A percentile compares a stretch with the other conserved stretches of the same genome.
phyloP scores from a whole-genome alignment of 1,139 yeast genomes.

The Meyerozyma elateridarum region DNA sequence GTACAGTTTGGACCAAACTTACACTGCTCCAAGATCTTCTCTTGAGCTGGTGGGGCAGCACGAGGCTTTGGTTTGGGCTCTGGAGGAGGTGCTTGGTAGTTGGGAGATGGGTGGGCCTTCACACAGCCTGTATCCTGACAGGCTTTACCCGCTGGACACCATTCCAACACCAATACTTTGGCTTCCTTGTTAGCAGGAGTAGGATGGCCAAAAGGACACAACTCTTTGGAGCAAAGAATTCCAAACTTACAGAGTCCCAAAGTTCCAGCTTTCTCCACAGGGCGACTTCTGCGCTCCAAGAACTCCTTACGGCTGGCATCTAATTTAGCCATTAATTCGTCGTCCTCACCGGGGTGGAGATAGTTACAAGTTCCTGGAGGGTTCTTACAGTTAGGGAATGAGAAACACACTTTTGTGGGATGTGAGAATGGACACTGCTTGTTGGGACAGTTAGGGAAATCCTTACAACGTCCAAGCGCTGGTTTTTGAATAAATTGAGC shows the following conservation, averaged over 20 bases:
- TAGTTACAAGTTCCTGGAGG: constrained; percentile 79
- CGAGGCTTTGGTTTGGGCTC: constrained; percentile 13
- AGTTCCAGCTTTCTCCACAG: constrained; percentile 30
- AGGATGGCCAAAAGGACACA: constrained; percentile 88
- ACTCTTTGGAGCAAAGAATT: constrained; percentile 63
- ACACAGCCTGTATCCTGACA: constrained; percentile 61
- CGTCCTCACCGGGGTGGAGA: constrained; percentile 83
- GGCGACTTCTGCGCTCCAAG: constrained; percentile 33
- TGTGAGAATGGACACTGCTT: constrained; percentile 71
- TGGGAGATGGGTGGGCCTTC: constrained; percentile 79
- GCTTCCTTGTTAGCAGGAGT: constrained; percentile 79
- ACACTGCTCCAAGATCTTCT: constrained; percentile 71
- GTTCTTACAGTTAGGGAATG: constrained; percentile 76
- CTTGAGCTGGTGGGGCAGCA: constrained; percentile 25
- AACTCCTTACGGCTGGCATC: constrained; percentile 54
- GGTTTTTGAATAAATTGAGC: constrained; percentile 30
- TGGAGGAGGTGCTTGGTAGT: constrained; percentile 31
- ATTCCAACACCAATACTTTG: constrained; percentile 59
- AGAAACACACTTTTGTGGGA: constrained; percentile 71
- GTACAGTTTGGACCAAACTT: constrained; percentile 74
- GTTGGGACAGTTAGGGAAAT: constrained; percentile 73
- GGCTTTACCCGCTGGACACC: constrained; percentile 70
- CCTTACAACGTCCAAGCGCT: constrained; percentile 63
- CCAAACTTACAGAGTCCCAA: constrained; percentile 73
- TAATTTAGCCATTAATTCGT: constrained; percentile 59